Percentiles rank a stretch among this genome's conserved stretches.
Evolutionary conservation across 1,284 basidiomycete species (phyloP).

Genomic region (Trametes versicolor): DNA sequence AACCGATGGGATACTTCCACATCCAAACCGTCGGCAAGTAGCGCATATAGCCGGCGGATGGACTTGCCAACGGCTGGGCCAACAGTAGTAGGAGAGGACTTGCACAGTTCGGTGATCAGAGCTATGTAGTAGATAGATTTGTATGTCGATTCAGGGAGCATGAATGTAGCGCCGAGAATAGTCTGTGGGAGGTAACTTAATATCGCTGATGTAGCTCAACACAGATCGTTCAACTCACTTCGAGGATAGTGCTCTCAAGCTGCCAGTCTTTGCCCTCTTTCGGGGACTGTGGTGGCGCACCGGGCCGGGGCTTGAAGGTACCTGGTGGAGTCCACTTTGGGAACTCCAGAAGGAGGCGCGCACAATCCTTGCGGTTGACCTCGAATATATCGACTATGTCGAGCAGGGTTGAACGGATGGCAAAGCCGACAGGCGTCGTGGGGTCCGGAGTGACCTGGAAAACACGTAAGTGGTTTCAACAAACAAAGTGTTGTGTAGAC

Average conservation of each 20-base stretch:
- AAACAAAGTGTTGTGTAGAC: slow-evolving; percentile 38
- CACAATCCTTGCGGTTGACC: slow-evolving; percentile 95
- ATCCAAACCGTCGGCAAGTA: slow-evolving; percentile 85
- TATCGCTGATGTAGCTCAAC: background rate
- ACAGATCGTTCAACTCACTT: slow-evolving; percentile 56
- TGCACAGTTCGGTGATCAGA: slow-evolving; percentile 94
- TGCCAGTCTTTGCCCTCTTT: slow-evolving; percentile 75
- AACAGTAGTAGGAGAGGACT: slow-evolving; percentile 89
- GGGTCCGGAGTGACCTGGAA: slow-evolving; percentile 80
- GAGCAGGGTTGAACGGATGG: slow-evolving; percentile 79
- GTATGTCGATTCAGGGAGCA: slow-evolving; percentile 81
- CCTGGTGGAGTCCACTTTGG: slow-evolving; percentile 87
- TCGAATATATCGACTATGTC: slow-evolving; percentile 95
- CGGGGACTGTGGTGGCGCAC: slow-evolving; percentile 59
- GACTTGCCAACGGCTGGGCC: slow-evolving; percentile 97
- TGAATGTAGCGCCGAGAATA: slow-evolving; percentile 79
- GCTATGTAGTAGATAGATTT: slow-evolving; percentile 90
- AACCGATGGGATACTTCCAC: slow-evolving; percentile 85
- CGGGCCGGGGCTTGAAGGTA: slow-evolving; percentile 83
- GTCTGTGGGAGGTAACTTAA: slow-evolving; percentile 54
- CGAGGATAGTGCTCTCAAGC: slow-evolving; percentile 82
- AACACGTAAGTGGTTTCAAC: slow-evolving; percentile 1
- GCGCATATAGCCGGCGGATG: slow-evolving; percentile 85
- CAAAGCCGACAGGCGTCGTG: slow-evolving; percentile 79
- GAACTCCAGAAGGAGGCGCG: slow-evolving; percentile 86